Evolutionary conservation across 2,329 filamentous ascomycete species (phyloP).

Genomic region (Aspergillus arachidicola): DNA sequence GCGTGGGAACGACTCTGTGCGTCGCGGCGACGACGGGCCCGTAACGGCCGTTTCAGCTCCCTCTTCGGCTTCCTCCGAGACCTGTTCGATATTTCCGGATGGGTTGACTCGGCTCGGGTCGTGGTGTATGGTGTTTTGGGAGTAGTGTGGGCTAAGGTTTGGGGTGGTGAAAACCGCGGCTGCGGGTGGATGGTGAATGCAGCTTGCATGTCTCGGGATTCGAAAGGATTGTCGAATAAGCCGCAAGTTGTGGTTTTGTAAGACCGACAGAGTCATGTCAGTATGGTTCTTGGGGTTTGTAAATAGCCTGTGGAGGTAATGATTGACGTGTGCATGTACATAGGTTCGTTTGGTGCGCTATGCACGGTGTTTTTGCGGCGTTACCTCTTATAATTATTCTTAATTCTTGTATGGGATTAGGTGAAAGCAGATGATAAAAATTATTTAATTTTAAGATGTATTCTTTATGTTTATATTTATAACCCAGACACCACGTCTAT

Average conservation of each 20-base stretch:
- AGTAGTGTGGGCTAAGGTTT: conserved; percentile 63
- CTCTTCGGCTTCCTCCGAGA: conserved; percentile 37
- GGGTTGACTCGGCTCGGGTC: conserved; percentile 56
- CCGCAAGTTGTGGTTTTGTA: conserved; percentile 39
- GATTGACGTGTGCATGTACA: conserved; percentile 4
- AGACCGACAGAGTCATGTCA: not conserved
- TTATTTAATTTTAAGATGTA: not conserved
- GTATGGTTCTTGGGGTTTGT: not conserved
- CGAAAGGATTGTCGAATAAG: conserved; percentile 39
- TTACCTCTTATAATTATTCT: not conserved
- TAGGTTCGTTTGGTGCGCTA: not conserved
- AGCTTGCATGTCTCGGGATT: conserved; percentile 47
- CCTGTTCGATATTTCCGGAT: conserved; percentile 35
- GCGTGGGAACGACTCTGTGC: conserved; percentile 69
- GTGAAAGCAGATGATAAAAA: not conserved
- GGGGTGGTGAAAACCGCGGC: conserved; percentile 55
- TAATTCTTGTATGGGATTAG: not conserved
- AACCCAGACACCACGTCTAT: not conserved
- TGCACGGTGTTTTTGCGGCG: not conserved
- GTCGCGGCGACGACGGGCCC: conserved; percentile 33
- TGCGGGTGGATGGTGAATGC: conserved; percentile 62
- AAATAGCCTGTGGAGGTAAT: conserved; percentile 1
- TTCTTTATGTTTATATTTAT: not conserved
- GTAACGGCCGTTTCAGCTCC: conserved; percentile 25
- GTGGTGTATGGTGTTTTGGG: conserved; percentile 56